A percentile compares a stretch with the other conserved stretches of the same genome.
Evolutionary conservation across 352 stramenopile genomes (phyloP).

Genomic region (Pilasporangium apinafurcum): DNA sequence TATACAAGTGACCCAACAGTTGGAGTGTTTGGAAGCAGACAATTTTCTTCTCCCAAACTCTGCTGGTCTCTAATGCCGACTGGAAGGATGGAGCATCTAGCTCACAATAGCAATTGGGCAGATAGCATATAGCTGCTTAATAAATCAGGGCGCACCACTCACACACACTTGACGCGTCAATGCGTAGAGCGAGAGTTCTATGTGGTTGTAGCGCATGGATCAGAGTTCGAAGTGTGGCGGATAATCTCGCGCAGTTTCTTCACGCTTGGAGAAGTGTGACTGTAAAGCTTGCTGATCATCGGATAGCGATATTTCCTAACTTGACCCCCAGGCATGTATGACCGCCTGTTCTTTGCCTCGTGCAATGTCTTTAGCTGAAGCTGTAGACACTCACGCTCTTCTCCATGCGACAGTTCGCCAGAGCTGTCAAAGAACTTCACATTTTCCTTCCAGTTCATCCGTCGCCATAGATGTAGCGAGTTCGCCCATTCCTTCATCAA

Average conservation of each 20-base stretch:
- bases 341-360: constrained; percentile 32
- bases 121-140: too few species aligned
- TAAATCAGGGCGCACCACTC: too few species aligned
- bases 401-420: constrained; percentile 35
- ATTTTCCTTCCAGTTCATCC: constrained; percentile 86
- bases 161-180: too few species aligned
- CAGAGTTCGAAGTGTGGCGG: too few species aligned
- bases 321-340: constrained; percentile 12
- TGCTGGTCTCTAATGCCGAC: too few species aligned
- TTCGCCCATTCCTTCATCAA: constrained; percentile 87
- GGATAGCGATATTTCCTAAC: constrained; percentile 49
- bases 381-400: constrained; percentile 54
- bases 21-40: too few species aligned
- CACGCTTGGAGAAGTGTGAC: constrained; percentile 50
- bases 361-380: constrained; percentile 51
- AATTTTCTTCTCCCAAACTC: too few species aligned
- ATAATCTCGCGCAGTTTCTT: constrained; percentile 66
- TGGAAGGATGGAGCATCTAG: too few species aligned
- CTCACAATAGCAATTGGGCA: too few species aligned
- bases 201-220: too few species aligned
- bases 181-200: too few species aligned
- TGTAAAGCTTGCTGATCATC: constrained; percentile 51
- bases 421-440: constrained; percentile 78
- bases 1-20: too few species aligned
- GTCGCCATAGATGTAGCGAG: constrained; percentile 71